Conservation (phyloP, 495 filamentous ascomycete species). For the Podospora appendiculata region DNA sequence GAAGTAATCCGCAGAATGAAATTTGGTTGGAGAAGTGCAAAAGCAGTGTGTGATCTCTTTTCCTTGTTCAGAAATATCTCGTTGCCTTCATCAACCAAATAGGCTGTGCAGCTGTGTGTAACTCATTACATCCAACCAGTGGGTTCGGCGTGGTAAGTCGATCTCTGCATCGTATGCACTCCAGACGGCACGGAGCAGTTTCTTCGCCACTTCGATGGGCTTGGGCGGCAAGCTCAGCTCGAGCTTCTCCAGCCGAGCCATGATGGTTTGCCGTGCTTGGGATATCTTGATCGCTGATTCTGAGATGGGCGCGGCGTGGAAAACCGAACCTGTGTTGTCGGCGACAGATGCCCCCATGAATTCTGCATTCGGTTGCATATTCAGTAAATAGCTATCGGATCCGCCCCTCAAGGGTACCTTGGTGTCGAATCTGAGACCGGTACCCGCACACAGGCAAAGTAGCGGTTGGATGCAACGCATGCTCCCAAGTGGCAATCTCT, state of each 20-base stretch:
- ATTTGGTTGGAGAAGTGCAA: not conserved
- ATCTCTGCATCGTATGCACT: conserved; percentile 25
- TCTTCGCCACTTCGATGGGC: conserved; percentile 24
- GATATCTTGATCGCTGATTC: conserved; percentile 16
- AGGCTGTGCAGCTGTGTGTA: conserved; percentile 23
- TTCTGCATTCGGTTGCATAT: not conserved
- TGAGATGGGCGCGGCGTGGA: conserved; percentile 1
- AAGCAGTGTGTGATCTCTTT: no score
- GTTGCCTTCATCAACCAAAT: conserved; percentile 13
- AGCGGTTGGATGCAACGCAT: conserved; percentile 26
- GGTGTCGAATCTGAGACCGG: conserved; percentile 20
- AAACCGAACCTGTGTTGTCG: not conserved
- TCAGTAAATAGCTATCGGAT: conserved; percentile 10
- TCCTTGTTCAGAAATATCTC: no score
- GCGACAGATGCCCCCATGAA: not conserved
- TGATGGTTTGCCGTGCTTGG: conserved; percentile 17
- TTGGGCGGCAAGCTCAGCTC: conserved; percentile 24
- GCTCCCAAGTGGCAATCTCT: conserved; percentile 11
- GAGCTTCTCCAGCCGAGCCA: conserved; percentile 20
- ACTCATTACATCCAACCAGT: conserved; percentile 30
- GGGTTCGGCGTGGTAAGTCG: conserved; percentile 17
- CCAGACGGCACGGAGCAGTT: conserved; percentile 24
- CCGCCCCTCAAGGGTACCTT: conserved; percentile 13
- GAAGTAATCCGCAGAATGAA: not conserved
- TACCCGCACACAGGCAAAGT: conserved; percentile 25